Evolutionary conservation across 495 filamentous ascomycete species (phyloP).

Genomic region (Thermothielavioides terrestris): DNA sequence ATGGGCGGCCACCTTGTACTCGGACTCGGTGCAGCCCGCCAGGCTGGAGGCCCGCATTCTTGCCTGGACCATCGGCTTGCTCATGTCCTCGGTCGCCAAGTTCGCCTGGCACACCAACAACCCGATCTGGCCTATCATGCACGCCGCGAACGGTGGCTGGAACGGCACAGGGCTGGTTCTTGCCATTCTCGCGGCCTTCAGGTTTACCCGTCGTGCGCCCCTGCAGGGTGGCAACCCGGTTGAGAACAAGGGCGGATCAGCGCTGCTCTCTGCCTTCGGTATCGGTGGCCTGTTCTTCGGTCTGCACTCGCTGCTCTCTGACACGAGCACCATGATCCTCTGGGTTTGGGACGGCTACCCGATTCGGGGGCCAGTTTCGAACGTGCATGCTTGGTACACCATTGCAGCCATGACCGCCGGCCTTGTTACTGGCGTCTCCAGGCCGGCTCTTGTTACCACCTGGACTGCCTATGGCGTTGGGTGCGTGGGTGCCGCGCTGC

Average conservation of each 20-base stretch:
- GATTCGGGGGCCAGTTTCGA: slow-evolving; percentile 78
- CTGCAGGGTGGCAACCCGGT: slow-evolving; percentile 40
- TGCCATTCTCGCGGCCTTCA: slow-evolving; percentile 62
- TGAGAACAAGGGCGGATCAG: slow-evolving; percentile 51
- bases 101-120: slow-evolving; percentile 97
- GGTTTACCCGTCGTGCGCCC: slow-evolving; percentile 54
- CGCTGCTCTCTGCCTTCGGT: slow-evolving; percentile 63
- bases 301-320: slow-evolving; percentile 88
- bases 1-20: slow-evolving; percentile 72
- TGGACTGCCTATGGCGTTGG: slow-evolving; percentile 79
- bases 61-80: slow-evolving; percentile 72
- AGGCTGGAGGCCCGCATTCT: slow-evolving; percentile 73
- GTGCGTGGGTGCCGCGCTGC: slow-evolving; percentile 66
- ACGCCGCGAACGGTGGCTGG: slow-evolving; percentile 81
- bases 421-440: slow-evolving; percentile 66
- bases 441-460: slow-evolving; percentile 57
- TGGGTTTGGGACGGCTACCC: slow-evolving; percentile 99
- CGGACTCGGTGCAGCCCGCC: slow-evolving; percentile 62
- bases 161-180: slow-evolving; percentile 76
- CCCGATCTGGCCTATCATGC: slow-evolving; percentile 92
- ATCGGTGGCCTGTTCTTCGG: slow-evolving; percentile 79
- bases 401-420: slow-evolving; percentile 81
- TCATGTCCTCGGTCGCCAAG: slow-evolving; percentile 80
- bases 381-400: slow-evolving; percentile 77
- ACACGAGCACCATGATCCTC: slow-evolving; percentile 97